Conservation (phyloP, 1,284 basidiomycete genomes). For the Microbotryum lychnidis-dioicae region DNA sequence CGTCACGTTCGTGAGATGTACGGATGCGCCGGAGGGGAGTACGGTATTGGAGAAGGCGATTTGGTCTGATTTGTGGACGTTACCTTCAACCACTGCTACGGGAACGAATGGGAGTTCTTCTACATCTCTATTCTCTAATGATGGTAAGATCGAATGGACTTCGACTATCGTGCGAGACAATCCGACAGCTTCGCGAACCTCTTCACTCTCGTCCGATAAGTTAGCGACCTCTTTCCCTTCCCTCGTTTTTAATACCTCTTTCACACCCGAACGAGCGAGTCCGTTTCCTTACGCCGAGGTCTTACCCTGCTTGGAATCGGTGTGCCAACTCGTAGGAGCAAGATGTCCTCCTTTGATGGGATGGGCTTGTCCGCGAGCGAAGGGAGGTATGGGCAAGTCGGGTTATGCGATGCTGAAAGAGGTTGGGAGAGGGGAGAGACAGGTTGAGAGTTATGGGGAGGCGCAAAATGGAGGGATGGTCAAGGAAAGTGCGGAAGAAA, state of each 20-base stretch:
- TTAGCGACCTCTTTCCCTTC: slow-evolving; percentile 17
- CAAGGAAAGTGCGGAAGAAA: background rate
- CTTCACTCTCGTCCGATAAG: slow-evolving; percentile 18
- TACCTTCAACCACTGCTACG: slow-evolving; percentile 16
- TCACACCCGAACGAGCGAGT: slow-evolving; percentile 2
- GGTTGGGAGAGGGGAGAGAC: background rate
- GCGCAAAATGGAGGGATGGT: too few relatives aligned
- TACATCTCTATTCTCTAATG: background rate
- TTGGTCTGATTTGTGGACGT: slow-evolving; percentile 42
- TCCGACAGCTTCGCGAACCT: slow-evolving; percentile 26
- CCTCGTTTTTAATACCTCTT: slow-evolving; percentile 16
- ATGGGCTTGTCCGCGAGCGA: slow-evolving; percentile 32
- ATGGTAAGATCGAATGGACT: background rate
- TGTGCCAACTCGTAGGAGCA: slow-evolving; percentile 33
- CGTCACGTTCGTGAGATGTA: slow-evolving; percentile 42
- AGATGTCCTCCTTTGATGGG: slow-evolving; percentile 34
- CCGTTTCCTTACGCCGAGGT: slow-evolving; percentile 35
- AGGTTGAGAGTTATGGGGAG: slow-evolving; percentile 9
- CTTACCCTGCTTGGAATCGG: slow-evolving; percentile 31
- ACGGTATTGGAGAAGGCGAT: slow-evolving; percentile 41
- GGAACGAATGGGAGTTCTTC: background rate
- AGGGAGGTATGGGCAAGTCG: slow-evolving; percentile 12
- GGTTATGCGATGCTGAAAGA: slow-evolving; percentile 12
- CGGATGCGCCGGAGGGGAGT: slow-evolving; percentile 39
- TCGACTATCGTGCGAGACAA: slow-evolving; percentile 16